Base-by-base conservation (phyloP, 495 filamentous ascomycete genomes). In the Aspergillus mulundensis region DNA sequence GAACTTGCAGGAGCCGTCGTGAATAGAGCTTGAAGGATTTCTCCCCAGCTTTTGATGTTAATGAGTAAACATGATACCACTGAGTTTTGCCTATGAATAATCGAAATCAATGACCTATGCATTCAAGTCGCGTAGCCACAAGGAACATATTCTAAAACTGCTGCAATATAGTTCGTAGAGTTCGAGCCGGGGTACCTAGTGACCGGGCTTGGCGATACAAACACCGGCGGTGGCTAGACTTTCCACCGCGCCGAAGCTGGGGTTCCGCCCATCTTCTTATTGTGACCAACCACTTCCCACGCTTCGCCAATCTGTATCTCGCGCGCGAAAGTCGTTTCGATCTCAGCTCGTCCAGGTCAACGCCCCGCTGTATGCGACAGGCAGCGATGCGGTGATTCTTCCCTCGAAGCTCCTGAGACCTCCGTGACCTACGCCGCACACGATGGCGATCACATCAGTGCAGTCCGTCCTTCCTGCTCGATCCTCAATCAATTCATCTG, bases 1-100 rank as follows among this genome's bases (percentile, higher is more conserved):
- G 60, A 91, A 87, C 63, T 71, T 95, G 38, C 86, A 91, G 62
- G 88, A 94, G 14, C 90, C 91, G 1, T 80, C 80, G 5, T 54
- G 39, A 51, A 25, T 36, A 15, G 5, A 36, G 32, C 12, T 15
- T 36, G 32, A 14, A 20, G 38, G 19, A 23, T 32, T n/a, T 24
- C 45, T 23, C 7, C 5, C 6, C 24, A 36, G 16, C 23, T n/a
- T 25, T 34, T 18, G 19, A 49, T 34, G 39, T 49, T 49, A 42
- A 34, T 40, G 38, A 36, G 32, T 18, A 40, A 18, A 10, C 8
- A 56, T 24, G 45, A 23, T 21, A 16, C 44, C 25, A 47, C 3
- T 55, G 11, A 32, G 12, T 53, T 30, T 19, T n/a, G n/a, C n/a
- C n/a, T n/a, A n/a, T n/a, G n/a, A n/a, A n/a, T n/a, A n/a, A n/a